Conservation (phyloP, 2,329 filamentous ascomycete species). For the Sclerotinia borealis region DNA sequence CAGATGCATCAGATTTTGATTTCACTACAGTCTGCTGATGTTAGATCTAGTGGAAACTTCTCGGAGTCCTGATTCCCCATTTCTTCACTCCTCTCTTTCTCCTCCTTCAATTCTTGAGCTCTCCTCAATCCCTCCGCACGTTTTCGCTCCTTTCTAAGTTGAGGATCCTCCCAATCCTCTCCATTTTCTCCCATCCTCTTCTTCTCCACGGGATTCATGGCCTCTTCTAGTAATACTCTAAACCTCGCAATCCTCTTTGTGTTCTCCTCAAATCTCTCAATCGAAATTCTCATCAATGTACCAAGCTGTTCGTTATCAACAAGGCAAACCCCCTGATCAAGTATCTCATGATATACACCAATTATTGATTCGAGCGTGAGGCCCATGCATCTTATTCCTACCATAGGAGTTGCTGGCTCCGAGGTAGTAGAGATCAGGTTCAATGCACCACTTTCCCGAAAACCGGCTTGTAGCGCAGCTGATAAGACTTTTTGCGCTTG, state of each 20-base stretch:
- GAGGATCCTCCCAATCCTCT: conserved; percentile 49
- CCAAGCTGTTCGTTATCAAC: conserved; percentile 63
- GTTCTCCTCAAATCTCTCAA: conserved; percentile 69
- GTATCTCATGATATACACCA: conserved; percentile 44
- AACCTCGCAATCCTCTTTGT: conserved; percentile 62
- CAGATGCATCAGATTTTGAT: not conserved
- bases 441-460: conserved; percentile 83
- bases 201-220: conserved; percentile 17
- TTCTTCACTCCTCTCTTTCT: not conserved
- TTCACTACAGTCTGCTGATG: not conserved
- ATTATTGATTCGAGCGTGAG: conserved; percentile 77
- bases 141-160: conserved; percentile 48
- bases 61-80: not conserved
- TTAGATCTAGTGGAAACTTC: not conserved
- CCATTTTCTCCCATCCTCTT: conserved; percentile 33
- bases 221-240: conserved; percentile 35
- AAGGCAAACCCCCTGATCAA: conserved; percentile 39
- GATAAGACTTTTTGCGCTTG: conserved; percentile 71
- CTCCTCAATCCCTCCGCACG: conserved; percentile 50
- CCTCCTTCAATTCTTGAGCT: conserved; percentile 29
- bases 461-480: conserved; percentile 74
- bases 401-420: conserved; percentile 55
- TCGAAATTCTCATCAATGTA: conserved; percentile 62
- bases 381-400: conserved; percentile 79
- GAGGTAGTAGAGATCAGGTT: conserved; percentile 44